Evolutionary conservation across 495 filamentous ascomycete genomes (phyloP), one percentile per base, ranked within the genome.

Genomic region (Corynascus novoguineensis): DNA sequence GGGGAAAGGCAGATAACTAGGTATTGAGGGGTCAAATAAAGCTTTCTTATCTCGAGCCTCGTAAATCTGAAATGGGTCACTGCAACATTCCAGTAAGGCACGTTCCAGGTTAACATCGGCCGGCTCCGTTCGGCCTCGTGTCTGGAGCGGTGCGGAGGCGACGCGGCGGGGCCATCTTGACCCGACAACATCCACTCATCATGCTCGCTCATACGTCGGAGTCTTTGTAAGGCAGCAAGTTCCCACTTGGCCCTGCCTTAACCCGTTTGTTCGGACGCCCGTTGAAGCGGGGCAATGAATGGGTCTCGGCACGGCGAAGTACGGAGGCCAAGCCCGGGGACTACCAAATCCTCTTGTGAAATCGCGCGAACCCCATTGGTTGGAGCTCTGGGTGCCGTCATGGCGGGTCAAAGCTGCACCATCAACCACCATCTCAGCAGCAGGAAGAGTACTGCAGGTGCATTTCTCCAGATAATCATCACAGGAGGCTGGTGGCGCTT

Each of bases 101-200:
- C 27, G 14, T 42, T 21, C 27, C 32, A n/a, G 58, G 46, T 57
- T 55, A 61, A 61, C 47, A 45, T 40, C 64, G 64, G 64, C 64
- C 61, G 44, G 50, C 54, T 66, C 64, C 64, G 64, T 19, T 45
- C 40, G 32, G 49, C 7, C 49, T 45, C 49, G 15, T 28, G 25
- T n/a, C 7, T 15, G n/a, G 9, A 21, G n/a, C 17, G 37, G 15
- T 41, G 37, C 17, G 37, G 37, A 41, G 37, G 37, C 37, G 10
- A 34, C 21, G 2, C 48, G 40, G 27, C 45, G 48, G 49, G 47
- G n/a, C 56, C 48, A 40, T 53, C 34, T 21, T 11, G n/a, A 32
- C 38, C 1, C 45, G 28, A 29, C 4, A 14, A 25, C 31, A 25
- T n/a, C 55, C 55, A 50, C 31, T 57, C 25, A 50, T 38, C 38